Percentiles rank a stretch among this genome's conserved stretches.
phyloP scores from a whole-genome alignment of 83 land plant genomes.

The Diphasiastrum complanatum region DNA sequence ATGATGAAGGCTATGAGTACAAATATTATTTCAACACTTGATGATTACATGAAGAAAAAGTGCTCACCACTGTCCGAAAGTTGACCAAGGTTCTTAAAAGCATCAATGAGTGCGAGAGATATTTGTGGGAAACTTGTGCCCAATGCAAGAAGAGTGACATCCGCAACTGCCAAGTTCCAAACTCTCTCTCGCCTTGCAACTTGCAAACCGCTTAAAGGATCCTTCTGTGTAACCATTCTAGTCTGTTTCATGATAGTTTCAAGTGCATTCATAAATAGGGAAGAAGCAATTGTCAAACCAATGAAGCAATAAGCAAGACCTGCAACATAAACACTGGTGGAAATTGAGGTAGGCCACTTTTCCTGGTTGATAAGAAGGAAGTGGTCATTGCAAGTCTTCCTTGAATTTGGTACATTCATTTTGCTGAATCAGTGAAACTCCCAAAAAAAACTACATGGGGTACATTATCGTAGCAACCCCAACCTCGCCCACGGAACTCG shows the following conservation, averaged over 20 bases:
- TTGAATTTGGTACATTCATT: too few species aligned
- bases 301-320: constrained; percentile 69
- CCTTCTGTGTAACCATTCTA: constrained; percentile 31
- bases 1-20: too few species aligned
- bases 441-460: too few species aligned
- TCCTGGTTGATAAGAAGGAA: too few species aligned
- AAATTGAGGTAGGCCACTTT: too few species aligned
- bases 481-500: too few species aligned
- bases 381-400: too few species aligned
- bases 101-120: constrained; percentile 73
- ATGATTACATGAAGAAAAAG: too few species aligned
- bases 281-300: constrained; percentile 73
- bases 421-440: too few species aligned
- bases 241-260: constrained; percentile 66
- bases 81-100: constrained; percentile 54
- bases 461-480: too few species aligned
- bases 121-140: constrained; percentile 92
- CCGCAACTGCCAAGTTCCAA: constrained; percentile 80
- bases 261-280: constrained; percentile 69
- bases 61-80: too few species aligned
- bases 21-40: too few species aligned
- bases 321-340: constrained; percentile 49
- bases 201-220: constrained; percentile 43
- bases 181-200: constrained; percentile 42
- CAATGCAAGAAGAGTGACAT: constrained; percentile 66